Base-by-base conservation (phyloP, 371 early-diverging fungal genomes). In the Thermomucor indicae-seudaticae region DNA sequence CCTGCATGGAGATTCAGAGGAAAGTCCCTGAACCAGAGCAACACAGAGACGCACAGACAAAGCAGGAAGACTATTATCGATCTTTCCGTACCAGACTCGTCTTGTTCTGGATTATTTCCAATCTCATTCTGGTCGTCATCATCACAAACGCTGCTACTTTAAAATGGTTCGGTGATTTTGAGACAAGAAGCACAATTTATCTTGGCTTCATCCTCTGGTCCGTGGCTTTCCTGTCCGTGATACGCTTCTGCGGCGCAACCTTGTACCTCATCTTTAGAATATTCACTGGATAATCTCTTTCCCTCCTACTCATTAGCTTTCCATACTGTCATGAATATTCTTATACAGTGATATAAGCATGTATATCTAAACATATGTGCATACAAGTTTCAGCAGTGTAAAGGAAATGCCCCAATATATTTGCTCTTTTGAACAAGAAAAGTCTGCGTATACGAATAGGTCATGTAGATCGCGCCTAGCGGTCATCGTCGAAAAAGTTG, bases 201-300 rank as follows among this genome's bases (percentile, higher is more conserved):
- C 76, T 95, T 48, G 81, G 82, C 47, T 87, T 93, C 52, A 83
- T 93, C 40, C 86, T 95, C 45, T 95, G 91, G 89, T 86, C 88
- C 17, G 92, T 93, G 22, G 81, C 89, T 27, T 88, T 73, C 17
- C 72, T 95, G 40, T 75, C 92, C 5, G 65, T 77, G 2, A 71
- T 93, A 53, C 84, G 94, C 32, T 92, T 93, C 65, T 32, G 89
- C 24, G 95, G 93, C 35, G 76, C 83, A 46, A 58, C 75, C 46
- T 54, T 82, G 34, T 95, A 89, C 64, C 69, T 93, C 49, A 57
- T 89, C 30, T 73, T 83, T 51, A 60, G 62, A 16, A 64, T 72
- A 23, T 72, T 72, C 47, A 65, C 64, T 29, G 67, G 68, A 20
- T 71, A 65, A 49, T 38, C 39, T 12, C 3, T 37, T 37, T 37